Percentiles rank a stretch among this genome's conserved stretches.
Evolutionary conservation across 2,329 filamentous ascomycete genomes (phyloP).

Genomic region (Penicillium sp.): DNA sequence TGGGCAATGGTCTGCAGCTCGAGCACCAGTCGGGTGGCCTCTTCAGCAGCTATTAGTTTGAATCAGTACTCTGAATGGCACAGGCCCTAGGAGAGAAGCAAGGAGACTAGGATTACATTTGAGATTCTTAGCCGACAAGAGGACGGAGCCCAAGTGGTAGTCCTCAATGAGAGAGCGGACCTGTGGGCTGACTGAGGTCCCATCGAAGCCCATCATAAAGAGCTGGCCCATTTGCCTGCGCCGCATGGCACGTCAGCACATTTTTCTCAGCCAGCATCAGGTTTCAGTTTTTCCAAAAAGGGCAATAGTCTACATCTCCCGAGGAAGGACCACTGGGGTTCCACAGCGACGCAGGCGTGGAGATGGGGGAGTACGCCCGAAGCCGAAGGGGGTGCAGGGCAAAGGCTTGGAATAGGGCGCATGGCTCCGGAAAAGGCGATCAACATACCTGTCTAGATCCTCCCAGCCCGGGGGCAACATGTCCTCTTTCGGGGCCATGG

Average conservation of each 20-base stretch:
- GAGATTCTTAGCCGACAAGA: slow-evolving; percentile 64
- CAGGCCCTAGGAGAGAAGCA: background rate
- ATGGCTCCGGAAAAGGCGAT: slow-evolving; percentile 16
- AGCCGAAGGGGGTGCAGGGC: background rate
- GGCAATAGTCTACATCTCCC: slow-evolving; percentile 58
- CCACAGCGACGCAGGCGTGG: slow-evolving; percentile 13
- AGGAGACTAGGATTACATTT: slow-evolving; percentile 52
- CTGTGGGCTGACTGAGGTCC: slow-evolving; percentile 60
- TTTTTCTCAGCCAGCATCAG: slow-evolving; percentile 8
- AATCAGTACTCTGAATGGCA: background rate
- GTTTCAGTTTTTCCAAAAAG: slow-evolving; percentile 66
- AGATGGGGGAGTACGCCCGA: slow-evolving; percentile 1
- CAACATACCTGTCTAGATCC: slow-evolving; percentile 40
- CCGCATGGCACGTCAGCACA: slow-evolving; percentile 53
- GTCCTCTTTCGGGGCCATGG: slow-evolving; percentile 43
- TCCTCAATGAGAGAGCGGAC: slow-evolving; percentile 62
- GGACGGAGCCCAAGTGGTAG: slow-evolving; percentile 80
- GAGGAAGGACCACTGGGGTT: slow-evolving; percentile 11
- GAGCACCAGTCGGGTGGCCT: slow-evolving; percentile 82
- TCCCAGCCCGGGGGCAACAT: slow-evolving; percentile 42
- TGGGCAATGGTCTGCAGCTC: slow-evolving; percentile 91
- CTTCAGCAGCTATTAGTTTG: slow-evolving; percentile 69
- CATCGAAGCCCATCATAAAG: slow-evolving; percentile 68
- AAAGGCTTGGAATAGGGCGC: slow-evolving; percentile 1
- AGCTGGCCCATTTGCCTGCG: slow-evolving; percentile 55